Conservation (phyloP, 164 flowering plant species). For the Cinnamomum micranthum region DNA sequence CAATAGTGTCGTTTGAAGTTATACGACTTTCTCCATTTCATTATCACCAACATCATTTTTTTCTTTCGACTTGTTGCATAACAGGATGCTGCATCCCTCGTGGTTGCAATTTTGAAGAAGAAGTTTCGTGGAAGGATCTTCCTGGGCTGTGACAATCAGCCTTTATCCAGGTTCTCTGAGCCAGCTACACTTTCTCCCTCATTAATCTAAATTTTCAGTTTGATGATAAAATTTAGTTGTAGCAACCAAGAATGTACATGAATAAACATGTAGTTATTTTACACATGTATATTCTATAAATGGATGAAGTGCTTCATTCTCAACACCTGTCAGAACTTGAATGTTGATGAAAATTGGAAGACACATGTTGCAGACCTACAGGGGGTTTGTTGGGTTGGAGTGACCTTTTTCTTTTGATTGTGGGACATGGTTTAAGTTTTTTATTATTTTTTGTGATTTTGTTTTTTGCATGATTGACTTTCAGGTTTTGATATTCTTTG, state of each 20-base stretch:
- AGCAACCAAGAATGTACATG: not conserved
- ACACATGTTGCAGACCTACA: no score
- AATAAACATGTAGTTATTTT: not conserved
- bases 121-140: slow-evolving; percentile 55
- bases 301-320: not conserved
- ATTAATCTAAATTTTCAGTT: no score
- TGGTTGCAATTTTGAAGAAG: slow-evolving; percentile 73
- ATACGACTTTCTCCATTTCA: not conserved
- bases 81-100: slow-evolving; percentile 92
- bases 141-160: slow-evolving; percentile 94
- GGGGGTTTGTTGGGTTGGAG: no score
- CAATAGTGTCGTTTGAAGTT: no score
- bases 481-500: no score
- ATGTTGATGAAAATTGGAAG: not conserved
- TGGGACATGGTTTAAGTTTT: no score
- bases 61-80: slow-evolving; percentile 1
- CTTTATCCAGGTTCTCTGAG: slow-evolving; percentile 63
- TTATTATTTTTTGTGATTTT: no score
- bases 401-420: no score
- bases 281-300: not conserved
- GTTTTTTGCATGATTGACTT: no score
- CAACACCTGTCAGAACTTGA: not conserved
- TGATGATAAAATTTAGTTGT: not conserved
- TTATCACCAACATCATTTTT: not conserved
- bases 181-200: not conserved